phyloP scores from a whole-genome alignment of 192 early-diverging fungal species.

The Pecoramyces ruminantium region DNA sequence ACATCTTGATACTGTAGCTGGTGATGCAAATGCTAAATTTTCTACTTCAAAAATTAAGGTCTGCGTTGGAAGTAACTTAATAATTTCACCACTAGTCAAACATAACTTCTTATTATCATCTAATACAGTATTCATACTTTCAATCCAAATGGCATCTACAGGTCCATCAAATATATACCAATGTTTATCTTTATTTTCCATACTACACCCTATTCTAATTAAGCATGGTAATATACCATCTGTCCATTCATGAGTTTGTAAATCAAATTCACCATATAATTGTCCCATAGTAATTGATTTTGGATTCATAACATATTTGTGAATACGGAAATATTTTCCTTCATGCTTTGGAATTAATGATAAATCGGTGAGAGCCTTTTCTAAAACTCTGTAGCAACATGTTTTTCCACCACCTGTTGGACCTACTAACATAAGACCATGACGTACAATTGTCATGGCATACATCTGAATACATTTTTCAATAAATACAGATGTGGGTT shows the following conservation, averaged over 20 bases:
- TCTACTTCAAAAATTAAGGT: slow-evolving; percentile 43
- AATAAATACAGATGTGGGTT: slow-evolving; percentile 28
- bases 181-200: slow-evolving; percentile 29
- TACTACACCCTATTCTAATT: slow-evolving; percentile 35
- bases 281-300: slow-evolving; percentile 50
- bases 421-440: slow-evolving; percentile 44
- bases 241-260: slow-evolving; percentile 40
- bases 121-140: slow-evolving; percentile 45
- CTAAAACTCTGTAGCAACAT: slow-evolving; percentile 23
- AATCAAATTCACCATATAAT: slow-evolving; percentile 42
- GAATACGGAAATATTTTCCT: neutral
- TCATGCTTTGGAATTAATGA: neutral
- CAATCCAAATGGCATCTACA: slow-evolving; percentile 47
- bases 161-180: slow-evolving; percentile 47
- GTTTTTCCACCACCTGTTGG: slow-evolving; percentile 40
- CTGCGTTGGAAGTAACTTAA: slow-evolving; percentile 35
- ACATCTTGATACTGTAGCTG: slow-evolving; percentile 45
- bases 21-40: slow-evolving; percentile 37
- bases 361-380: slow-evolving; percentile 11
- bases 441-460: slow-evolving; percentile 37
- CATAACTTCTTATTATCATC: slow-evolving; percentile 46
- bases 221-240: slow-evolving; percentile 36
- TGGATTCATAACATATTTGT: slow-evolving; percentile 20
- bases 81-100: slow-evolving; percentile 43
- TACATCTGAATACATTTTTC: slow-evolving; percentile 47